Conservation (phyloP, 140 eudicot species). For the Cichorium intybus region DNA sequence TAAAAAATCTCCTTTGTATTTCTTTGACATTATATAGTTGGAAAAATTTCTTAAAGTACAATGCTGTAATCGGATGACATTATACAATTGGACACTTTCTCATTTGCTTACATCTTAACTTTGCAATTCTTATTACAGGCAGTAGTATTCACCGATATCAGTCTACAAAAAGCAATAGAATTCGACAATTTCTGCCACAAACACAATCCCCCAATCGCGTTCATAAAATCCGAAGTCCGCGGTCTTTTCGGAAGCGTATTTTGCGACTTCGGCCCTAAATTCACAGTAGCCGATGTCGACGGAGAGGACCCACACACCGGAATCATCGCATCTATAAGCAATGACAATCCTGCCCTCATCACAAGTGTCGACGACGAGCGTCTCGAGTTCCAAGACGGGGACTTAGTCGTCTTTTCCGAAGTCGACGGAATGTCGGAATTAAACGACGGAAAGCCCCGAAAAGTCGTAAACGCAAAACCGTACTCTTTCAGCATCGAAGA, state of each 20-base stretch:
- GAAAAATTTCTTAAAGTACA: neutral
- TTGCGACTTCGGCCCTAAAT: slow-evolving; percentile 88
- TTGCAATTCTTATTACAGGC: slow-evolving; percentile 50
- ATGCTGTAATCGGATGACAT: too few species aligned
- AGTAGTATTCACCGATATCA: slow-evolving; percentile 77
- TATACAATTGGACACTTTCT: too few species aligned
- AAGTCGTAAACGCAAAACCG: slow-evolving; percentile 65
- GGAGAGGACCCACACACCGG: slow-evolving; percentile 95
- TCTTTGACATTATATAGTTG: neutral
- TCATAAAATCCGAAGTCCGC: slow-evolving; percentile 78
- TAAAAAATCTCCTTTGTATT: too few species aligned
- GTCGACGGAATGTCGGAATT: slow-evolving; percentile 81
- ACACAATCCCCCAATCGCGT: slow-evolving; percentile 90
- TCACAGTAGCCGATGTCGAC: slow-evolving; percentile 80
- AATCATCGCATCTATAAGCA: slow-evolving; percentile 80
- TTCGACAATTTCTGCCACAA: slow-evolving; percentile 80
- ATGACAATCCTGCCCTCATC: slow-evolving; percentile 76
- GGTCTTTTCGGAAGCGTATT: slow-evolving; percentile 90
- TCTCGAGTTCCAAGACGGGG: slow-evolving; percentile 89
- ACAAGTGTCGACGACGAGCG: slow-evolving; percentile 92
- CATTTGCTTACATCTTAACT: slow-evolving; percentile 11
- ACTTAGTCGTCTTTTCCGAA: slow-evolving; percentile 82
- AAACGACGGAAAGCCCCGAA: slow-evolving; percentile 84
- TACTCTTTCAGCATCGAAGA: slow-evolving; percentile 81
- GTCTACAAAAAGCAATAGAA: slow-evolving; percentile 68